Conservation (phyloP, 2,329 filamentous ascomycete species). For the Fusarium sulawesiense region DNA sequence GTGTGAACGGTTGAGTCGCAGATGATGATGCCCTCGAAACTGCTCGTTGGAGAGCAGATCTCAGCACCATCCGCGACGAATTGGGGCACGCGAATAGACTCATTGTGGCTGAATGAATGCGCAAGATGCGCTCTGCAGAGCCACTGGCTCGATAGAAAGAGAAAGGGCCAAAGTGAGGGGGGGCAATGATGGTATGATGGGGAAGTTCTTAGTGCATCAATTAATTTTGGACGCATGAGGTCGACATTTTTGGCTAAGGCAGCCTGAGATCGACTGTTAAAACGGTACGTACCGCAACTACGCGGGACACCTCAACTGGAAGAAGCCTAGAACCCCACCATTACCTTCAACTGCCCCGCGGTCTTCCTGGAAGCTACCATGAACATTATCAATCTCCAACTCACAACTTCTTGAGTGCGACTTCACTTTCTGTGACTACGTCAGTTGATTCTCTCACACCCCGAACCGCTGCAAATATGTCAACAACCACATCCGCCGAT, state of each 20-base stretch:
- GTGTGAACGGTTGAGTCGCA: conserved; percentile 34
- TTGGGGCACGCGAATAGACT: conserved; percentile 46
- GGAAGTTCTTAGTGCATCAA: conserved; percentile 38
- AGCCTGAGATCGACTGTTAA: conserved; percentile 10
- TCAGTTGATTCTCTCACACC: not conserved
- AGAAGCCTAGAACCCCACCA: conserved; percentile 42
- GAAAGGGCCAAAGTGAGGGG: conserved; percentile 27
- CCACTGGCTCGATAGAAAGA: conserved; percentile 36
- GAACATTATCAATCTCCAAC: conserved; percentile 1
- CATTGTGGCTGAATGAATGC: conserved; percentile 42
- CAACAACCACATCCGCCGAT: conserved; percentile 65
- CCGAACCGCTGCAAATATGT: conserved; percentile 59
- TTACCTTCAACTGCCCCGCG: conserved; percentile 29
- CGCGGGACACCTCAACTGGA: conserved; percentile 8
- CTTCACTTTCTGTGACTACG: not conserved
- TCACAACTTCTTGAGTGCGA: not conserved
- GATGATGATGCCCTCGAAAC: conserved; percentile 32
- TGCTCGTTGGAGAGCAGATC: conserved; percentile 44
- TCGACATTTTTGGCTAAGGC: conserved; percentile 38
- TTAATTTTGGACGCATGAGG: conserved; percentile 42
- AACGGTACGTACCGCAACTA: conserved; percentile 35
- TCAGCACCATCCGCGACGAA: conserved; percentile 48
- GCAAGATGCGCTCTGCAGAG: conserved; percentile 43
- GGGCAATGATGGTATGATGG: conserved; percentile 37
- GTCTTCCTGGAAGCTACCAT: conserved; percentile 8